phyloP scores from a whole-genome alignment of 2,329 filamentous ascomycete species.

The Didymella keratinophila region DNA sequence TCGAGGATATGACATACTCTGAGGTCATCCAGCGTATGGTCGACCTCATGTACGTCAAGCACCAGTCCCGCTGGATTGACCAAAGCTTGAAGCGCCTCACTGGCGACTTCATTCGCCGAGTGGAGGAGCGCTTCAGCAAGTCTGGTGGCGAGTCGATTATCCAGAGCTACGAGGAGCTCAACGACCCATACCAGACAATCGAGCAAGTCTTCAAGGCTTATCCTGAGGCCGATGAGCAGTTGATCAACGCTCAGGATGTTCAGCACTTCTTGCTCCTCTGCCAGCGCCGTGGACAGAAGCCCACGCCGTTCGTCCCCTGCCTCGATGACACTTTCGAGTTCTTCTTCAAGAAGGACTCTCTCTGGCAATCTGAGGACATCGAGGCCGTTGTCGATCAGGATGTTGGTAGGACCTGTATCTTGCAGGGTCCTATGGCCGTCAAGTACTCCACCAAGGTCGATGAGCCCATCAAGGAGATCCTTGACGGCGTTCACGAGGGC shows the following conservation, averaged over 20 bases:
- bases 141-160: conserved; percentile 79
- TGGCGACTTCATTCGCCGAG: conserved; percentile 93
- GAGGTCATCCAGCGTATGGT: conserved; percentile 57
- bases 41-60: conserved; percentile 57
- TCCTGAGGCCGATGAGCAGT: conserved; percentile 84
- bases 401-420: conserved; percentile 92
- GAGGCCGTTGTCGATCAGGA: conserved; percentile 96
- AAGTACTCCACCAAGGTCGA: conserved; percentile 90
- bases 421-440: conserved; percentile 92
- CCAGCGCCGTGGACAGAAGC: conserved; percentile 92
- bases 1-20: conserved; percentile 59
- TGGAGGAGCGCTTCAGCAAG: conserved; percentile 95
- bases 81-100: conserved; percentile 81
- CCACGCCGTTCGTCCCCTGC: conserved; percentile 93
- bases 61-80: conserved; percentile 57
- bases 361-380: conserved; percentile 98
- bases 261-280: conserved; percentile 96
- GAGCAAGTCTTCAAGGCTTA: conserved; percentile 83
- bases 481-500: conserved; percentile 86
- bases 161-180: conserved; percentile 88
- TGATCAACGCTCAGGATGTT: conserved; percentile 98
- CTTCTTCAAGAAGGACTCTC: conserved; percentile 99
- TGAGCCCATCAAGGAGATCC: conserved; percentile 92
- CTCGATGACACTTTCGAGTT: conserved; percentile 98
- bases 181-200: conserved; percentile 79